Base-by-base conservation (phyloP, 2,329 filamentous ascomycete genomes). In the Xylariaceae sp. region DNA sequence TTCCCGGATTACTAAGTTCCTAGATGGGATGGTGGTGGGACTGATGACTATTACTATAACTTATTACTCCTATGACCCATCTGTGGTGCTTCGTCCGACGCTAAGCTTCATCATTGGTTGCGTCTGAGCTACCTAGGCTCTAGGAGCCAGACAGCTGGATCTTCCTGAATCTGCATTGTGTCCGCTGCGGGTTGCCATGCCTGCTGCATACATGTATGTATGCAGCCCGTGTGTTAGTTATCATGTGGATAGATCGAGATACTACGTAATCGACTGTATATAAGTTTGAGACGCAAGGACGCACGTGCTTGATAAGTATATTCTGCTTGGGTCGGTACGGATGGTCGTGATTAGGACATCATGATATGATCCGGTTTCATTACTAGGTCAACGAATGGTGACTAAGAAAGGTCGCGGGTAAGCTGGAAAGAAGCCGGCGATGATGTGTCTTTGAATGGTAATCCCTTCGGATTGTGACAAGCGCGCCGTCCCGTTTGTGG, bases 91-190 rank as follows among this genome's bases (percentile, higher is more conserved):
- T 65, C 60, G 58, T 62, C 61, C 58, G 59, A 61, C 61, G 55
- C 57, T 48, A 57, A 61, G 60, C 48, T 52, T 62, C 55, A 59
- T 64, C 59, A 62, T 59, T 52, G 57, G 59, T 53, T 50, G 54
- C 44, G 50, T 51, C 51, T 16, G 54, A 60, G 50, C 54, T 19
- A 20, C 42, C 19, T n/a, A 40, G 23, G 50, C n/a, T n/a, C n/a
- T 52, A 55, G 57, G 54, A 49, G 48, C 49, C 43, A 18, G 32
- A 26, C 40, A n/a, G 26, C 41, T 49, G 14, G 21, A 46, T 43
- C 40, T 50, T 51, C 37, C 44, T 52, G 40, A 56, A 47, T 52
- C 53, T 47, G 43, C 44, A 52, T 20, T 41, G 44, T 40, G 41
- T 16, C 37, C 42, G 50, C 50, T 44, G 21, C 20, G 21, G 37